Evolutionary conservation across 306 rosid species (phyloP).

Genomic region (Vigna mungo): DNA sequence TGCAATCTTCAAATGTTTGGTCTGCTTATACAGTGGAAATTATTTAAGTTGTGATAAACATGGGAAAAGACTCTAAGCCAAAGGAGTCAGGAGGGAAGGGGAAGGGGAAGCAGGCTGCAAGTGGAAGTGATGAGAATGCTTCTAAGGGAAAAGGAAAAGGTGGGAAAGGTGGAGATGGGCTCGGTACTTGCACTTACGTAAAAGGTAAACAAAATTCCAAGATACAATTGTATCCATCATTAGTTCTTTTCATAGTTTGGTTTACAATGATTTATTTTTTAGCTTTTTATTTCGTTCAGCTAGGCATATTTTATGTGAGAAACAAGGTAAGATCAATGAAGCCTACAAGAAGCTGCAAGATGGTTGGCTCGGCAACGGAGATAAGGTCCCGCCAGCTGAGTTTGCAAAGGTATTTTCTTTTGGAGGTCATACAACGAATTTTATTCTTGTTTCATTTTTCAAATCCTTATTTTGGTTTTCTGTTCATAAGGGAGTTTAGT

Average conservation of each 20-base stretch:
- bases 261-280: conserved; percentile 5
- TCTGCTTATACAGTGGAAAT: conserved; percentile 33
- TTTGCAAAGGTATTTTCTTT: conserved; percentile 78
- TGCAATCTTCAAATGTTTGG: conserved; percentile 20
- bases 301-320: conserved; percentile 90
- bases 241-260: conserved; percentile 2
- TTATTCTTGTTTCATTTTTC: not conserved
- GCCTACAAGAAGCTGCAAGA: conserved; percentile 96
- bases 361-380: conserved; percentile 94
- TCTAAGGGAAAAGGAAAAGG: conserved; percentile 91
- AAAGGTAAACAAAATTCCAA: conserved; percentile 58
- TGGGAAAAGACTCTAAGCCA: conserved; percentile 87
- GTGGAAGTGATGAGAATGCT: conserved; percentile 75
- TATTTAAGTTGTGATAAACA: conserved; percentile 46
- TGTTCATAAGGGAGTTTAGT: not conserved
- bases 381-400: conserved; percentile 95
- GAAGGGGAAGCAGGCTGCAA: conserved; percentile 81
- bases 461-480: conserved; percentile 3
- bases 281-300: conserved; percentile 55
- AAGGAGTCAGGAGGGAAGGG: conserved; percentile 83
- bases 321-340: conserved; percentile 96
- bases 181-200: conserved; percentile 97
- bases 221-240: not conserved
- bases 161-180: conserved; percentile 81
- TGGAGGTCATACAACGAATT: conserved; percentile 9